These are phyloP conservation scores for Vigna angularis DNA, from an alignment of 306 rosid genomes.

Conservation along the genomic window DNA sequence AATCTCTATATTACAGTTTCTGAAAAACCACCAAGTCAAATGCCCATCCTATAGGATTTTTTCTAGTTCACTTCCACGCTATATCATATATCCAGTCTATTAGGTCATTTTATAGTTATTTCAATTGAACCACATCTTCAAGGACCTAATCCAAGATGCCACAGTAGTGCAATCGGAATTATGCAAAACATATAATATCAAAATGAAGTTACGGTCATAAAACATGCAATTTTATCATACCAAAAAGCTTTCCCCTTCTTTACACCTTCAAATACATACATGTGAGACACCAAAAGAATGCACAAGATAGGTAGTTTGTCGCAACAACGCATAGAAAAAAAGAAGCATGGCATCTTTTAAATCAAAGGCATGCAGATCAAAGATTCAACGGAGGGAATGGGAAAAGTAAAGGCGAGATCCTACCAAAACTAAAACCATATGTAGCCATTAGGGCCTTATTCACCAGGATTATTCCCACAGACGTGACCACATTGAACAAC, in stretches of 20 bases:
- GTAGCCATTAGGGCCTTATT: slow-evolving; percentile 85
- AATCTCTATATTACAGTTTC: neutral
- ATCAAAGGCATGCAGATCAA: slow-evolving; percentile 28
- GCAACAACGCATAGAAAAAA: slow-evolving; percentile 27
- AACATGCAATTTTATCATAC: slow-evolving; percentile 18
- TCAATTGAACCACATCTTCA: neutral
- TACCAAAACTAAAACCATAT: slow-evolving; percentile 82
- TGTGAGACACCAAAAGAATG: slow-evolving; percentile 18
- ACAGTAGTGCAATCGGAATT: slow-evolving; percentile 27
- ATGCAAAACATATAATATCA: slow-evolving; percentile 6
- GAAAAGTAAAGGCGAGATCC: slow-evolving; percentile 29
- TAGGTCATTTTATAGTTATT: slow-evolving; percentile 17
- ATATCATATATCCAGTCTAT: slow-evolving; percentile 35
- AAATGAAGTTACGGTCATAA: slow-evolving; percentile 36
- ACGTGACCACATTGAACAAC: slow-evolving; percentile 86
- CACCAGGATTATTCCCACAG: slow-evolving; percentile 85
- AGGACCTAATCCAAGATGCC: slow-evolving; percentile 8
- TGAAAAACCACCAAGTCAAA: slow-evolving; percentile 21
- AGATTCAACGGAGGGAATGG: slow-evolving; percentile 32
- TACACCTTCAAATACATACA: neutral
- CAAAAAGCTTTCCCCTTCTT: slow-evolving; percentile 15
- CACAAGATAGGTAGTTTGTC: slow-evolving; percentile 24
- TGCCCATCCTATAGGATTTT: slow-evolving; percentile 21
- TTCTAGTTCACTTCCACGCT: slow-evolving; percentile 10
- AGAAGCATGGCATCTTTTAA: slow-evolving; percentile 23